A percentile compares a stretch with the other conserved stretches of the same genome.
phyloP scores from a whole-genome alignment of 805 yeast genomes.

The Yarrowia divulgata region DNA sequence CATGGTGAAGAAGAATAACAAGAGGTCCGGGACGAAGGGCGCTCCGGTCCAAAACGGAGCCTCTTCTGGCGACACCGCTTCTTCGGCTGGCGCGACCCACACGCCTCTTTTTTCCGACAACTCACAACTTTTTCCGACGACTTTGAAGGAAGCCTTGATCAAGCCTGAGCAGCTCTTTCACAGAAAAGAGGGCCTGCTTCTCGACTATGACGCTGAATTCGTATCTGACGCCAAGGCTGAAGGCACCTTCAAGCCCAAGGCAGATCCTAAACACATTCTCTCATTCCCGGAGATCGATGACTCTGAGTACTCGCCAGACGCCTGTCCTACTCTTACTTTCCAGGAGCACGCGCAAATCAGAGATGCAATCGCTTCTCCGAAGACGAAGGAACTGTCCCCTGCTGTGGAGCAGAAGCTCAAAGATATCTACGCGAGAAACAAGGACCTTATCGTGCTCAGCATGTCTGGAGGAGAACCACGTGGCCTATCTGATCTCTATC shows the following conservation, averaged over 20 bases:
- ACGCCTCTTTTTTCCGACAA: not conserved
- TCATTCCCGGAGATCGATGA: slow-evolving; percentile 14
- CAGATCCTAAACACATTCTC: not conserved
- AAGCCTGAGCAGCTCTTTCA: slow-evolving; percentile 16
- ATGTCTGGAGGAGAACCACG: slow-evolving; percentile 37
- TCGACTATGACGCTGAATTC: slow-evolving; percentile 34
- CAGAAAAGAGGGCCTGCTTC: slow-evolving; percentile 22
- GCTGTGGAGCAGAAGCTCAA: slow-evolving; percentile 16
- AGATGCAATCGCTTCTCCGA: slow-evolving; percentile 13
- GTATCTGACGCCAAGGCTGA: slow-evolving; percentile 16
- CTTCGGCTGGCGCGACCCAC: not conserved
- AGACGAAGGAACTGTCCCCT: not conserved
- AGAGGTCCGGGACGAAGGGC: not conserved
- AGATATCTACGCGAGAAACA: slow-evolving; percentile 27
- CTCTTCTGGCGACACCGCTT: not conserved
- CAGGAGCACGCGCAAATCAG: slow-evolving; percentile 28
- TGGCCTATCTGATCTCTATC: slow-evolving; percentile 26
- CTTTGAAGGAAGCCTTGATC: slow-evolving; percentile 1
- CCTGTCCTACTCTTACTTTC: slow-evolving; percentile 15
- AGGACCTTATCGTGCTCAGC: slow-evolving; percentile 16
- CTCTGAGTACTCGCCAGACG: not conserved
- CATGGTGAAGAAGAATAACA: slow-evolving; percentile 23
- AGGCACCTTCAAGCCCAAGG: slow-evolving; percentile 30
- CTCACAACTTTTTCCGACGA: not conserved
- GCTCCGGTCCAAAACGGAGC: not conserved